Evolutionary conservation across 176 grass and related monocot species (phyloP).

Genomic region (Oryza australiensis): DNA sequence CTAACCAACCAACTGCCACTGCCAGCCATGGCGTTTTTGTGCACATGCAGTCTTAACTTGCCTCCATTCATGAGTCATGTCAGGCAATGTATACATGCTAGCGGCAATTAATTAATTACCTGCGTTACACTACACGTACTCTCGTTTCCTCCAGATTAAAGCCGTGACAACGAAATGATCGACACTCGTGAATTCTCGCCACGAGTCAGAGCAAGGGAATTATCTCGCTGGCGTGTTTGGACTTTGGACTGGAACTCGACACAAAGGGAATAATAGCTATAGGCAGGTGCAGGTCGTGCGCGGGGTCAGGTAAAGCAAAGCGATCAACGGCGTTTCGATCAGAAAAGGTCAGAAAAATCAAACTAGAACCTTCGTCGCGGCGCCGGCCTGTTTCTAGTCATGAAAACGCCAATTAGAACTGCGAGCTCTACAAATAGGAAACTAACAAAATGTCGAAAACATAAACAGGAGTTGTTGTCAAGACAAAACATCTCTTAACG

Average conservation of each 20-base stretch:
- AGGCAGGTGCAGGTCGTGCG: not conserved
- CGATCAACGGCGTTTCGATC: not conserved
- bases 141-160: not conserved
- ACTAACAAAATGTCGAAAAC: no score
- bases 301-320: not conserved
- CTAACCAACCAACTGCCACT: no score
- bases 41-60: no score
- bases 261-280: not conserved
- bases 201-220: not conserved
- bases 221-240: not conserved
- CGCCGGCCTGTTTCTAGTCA: not conserved
- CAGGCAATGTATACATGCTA: no score
- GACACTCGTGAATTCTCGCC: not conserved
- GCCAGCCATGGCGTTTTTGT: not conserved
- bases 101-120: no score
- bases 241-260: not conserved
- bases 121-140: no score
- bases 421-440: no score
- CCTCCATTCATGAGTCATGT: no score
- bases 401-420: not conserved
- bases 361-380: not conserved
- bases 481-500: not conserved
- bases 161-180: not conserved
- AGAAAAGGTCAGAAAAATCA: slow-evolving; percentile 1
- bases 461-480: not conserved